Percentiles rank a stretch among this genome's conserved stretches.
Conservation (phyloP, 2,329 filamentous ascomycete species). For the Ascochyta pisi region DNA sequence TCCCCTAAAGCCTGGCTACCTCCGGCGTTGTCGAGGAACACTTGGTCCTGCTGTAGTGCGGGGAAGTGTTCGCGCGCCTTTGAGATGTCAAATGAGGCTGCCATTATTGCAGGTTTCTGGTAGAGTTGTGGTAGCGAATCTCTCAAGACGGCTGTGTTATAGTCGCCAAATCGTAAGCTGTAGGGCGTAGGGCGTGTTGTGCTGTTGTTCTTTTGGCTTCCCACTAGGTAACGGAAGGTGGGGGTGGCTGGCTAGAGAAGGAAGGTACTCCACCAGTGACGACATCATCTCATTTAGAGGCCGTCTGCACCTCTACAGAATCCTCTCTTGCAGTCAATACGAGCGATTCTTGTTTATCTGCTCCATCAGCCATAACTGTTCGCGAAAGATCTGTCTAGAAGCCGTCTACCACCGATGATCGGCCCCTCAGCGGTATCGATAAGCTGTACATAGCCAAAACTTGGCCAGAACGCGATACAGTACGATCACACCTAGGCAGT, state of each 20-base stretch:
- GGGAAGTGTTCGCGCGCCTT: constrained; percentile 69
- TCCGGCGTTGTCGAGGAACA: constrained; percentile 81
- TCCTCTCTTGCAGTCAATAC: background rate
- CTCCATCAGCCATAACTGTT: background rate
- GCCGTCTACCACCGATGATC: too few species aligned
- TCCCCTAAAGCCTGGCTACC: constrained; percentile 73
- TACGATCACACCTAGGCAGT: too few species aligned
- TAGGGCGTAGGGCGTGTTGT: background rate
- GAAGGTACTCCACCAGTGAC: constrained; percentile 21
- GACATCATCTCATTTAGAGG: background rate
- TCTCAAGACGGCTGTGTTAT: background rate
- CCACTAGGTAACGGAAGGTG: background rate
- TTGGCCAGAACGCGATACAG: too few species aligned
- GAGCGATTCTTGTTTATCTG: background rate
- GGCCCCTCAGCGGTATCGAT: too few species aligned
- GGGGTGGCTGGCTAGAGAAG: constrained; percentile 12
- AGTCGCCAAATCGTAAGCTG: background rate
- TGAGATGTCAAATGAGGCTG: constrained; percentile 60
- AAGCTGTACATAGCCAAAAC: too few species aligned
- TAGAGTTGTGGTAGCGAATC: background rate
- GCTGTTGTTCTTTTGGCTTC: constrained; percentile 7
- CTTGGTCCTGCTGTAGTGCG: constrained; percentile 68
- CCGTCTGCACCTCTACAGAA: background rate
- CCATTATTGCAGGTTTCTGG: constrained; percentile 24
- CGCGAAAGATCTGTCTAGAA: too few species aligned